Base-by-base conservation (phyloP, 768 basidiomycete genomes). In the Boletus tomentosulus region DNA sequence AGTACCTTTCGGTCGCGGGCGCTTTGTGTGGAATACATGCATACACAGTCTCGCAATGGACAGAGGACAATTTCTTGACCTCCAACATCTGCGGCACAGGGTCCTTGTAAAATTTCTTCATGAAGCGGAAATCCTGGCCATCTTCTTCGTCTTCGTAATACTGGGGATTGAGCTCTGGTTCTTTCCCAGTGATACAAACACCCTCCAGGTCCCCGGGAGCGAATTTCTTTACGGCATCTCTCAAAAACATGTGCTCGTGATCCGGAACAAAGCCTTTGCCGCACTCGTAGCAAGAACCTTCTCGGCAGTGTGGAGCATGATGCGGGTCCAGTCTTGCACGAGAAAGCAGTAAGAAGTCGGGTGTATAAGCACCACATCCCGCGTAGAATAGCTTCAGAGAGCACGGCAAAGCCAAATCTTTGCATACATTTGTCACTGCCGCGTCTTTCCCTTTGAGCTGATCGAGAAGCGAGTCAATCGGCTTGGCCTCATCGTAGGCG, bases 41-140 rank as follows among this genome's bases (percentile, higher is more conserved):
- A 46, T 30, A 46, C 19, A 10, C 4, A 15, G 27, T 15, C 37
- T 46, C 45, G 12, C 28, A 52, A 16, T 19, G 37, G 28, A 57
- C 12, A 4, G 50, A 51, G 15, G 49, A 42, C 49, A 24, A 22
- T 24, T n/a, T 22, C 31, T 43, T 42, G 13, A 50, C 49, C 25
- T 46, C 51, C 51, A 51, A 30, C 27, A 51, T 34, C 35, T 51
- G 43, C 25, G 51, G 10, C 13, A 51, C 33, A 30, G 51, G 51
- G 12, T 51, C n/a, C 27, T 45, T 45, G 44, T 30, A 51, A 33
- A 30, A 49, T 9, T 35, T 35, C 11, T 39, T 30, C 48, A 46
- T 33, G 24, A 39, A 45, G 10, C 1, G 1, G 19, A 28, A 16
- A 2, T 3, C 4, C 4, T 13, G 16, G 4, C 9, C 13, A 19